Evolutionary conservation across 2,329 filamentous ascomycete genomes (phyloP), one percentile per base, ranked within the genome.

Genomic region (Hymenoscyphus fraxineus): DNA sequence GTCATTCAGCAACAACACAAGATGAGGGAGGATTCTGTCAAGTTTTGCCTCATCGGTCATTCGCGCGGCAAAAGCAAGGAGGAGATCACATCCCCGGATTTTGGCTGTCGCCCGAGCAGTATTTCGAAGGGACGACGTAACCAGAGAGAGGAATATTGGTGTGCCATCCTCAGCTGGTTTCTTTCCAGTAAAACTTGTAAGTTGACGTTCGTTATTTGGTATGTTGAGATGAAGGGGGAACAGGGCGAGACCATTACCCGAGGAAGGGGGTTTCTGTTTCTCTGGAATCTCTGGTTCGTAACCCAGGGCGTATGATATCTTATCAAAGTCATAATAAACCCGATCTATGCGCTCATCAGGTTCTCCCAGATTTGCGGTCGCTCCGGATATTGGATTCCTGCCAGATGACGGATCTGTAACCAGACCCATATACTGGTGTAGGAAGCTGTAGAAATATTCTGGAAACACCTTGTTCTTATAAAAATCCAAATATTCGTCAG

Each of bases 391-490:
- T 12, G 88, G 85, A 61, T 85, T 88, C 68, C 90, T 88, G 0
- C 92, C 92, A 1, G 92, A 91, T 0, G 90, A 91, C 0, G 93
- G 90, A 75, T 98, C 93, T 3, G 95, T 98, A 67, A 99, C 91
- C 62, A 96, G 85, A 70, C 92, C 91, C 92, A 99, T 97, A 75
- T 99, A 97, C 73, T 97, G 93, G 75, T 99, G 95, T 39, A 99
- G 82, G 74, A 99, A 98, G 74, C 87, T 96, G 81, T 97, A 98
- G 73, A 99, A 99, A 78, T 99, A 99, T 64, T 91, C 87, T 0
- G 95, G 96, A 68, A 99, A 99, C 3, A 94, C 92, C 74, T 94
- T 97, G 58, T 86, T 86, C 72, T 92, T 91, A 87, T 92, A 98
- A 72, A 97, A 94, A 27, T 93, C 89, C 10, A 99, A 81, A 70